phyloP scores from a whole-genome alignment of 345 rosid genomes.

The Erucastrum elatum region DNA sequence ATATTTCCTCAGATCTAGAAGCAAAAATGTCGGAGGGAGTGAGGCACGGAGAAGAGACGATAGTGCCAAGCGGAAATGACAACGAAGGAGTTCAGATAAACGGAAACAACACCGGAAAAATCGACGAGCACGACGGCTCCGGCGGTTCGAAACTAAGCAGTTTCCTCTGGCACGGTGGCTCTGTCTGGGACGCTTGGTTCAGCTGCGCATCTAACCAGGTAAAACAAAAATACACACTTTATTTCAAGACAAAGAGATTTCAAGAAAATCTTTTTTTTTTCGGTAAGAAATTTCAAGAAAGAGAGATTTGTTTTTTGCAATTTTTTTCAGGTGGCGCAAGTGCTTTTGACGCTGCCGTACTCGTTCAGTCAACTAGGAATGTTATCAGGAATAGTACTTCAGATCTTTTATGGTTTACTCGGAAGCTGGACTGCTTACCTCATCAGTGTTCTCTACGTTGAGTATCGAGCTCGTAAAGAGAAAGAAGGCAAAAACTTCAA shows the following conservation, averaged over 20 bases:
- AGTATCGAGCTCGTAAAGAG: conserved; percentile 87
- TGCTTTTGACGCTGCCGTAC: conserved; percentile 86
- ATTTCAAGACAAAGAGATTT: not conserved
- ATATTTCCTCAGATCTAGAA: conserved; percentile 45
- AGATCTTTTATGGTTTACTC: conserved; percentile 80
- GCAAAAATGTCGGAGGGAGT: conserved; percentile 54
- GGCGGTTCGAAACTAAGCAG: conserved; percentile 54
- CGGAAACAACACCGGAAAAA: conserved; percentile 41
- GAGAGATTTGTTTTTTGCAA: not conserved
- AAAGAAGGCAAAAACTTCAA: conserved; percentile 92
- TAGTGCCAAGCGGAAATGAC: conserved; percentile 60
- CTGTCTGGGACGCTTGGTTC: conserved; percentile 99
- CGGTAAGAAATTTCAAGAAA: not conserved
- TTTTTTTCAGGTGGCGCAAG: conserved; percentile 84
- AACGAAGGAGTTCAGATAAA: conserved; percentile 44
- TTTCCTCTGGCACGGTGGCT: conserved; percentile 97
- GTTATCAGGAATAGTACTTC: conserved; percentile 82
- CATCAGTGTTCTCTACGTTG: conserved; percentile 93
- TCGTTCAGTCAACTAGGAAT: conserved; percentile 97
- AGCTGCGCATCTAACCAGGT: conserved; percentile 98
- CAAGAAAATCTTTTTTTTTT: not conserved
- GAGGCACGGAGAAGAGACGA: conserved; percentile 76
- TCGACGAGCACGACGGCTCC: conserved; percentile 37
- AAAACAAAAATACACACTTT: not conserved
- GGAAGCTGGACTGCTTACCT: conserved; percentile 99